A percentile compares a stretch with the other conserved stretches of the same genome.
Evolutionary conservation across 1,284 basidiomycete genomes (phyloP).

Genomic region (Irpex sp.): DNA sequence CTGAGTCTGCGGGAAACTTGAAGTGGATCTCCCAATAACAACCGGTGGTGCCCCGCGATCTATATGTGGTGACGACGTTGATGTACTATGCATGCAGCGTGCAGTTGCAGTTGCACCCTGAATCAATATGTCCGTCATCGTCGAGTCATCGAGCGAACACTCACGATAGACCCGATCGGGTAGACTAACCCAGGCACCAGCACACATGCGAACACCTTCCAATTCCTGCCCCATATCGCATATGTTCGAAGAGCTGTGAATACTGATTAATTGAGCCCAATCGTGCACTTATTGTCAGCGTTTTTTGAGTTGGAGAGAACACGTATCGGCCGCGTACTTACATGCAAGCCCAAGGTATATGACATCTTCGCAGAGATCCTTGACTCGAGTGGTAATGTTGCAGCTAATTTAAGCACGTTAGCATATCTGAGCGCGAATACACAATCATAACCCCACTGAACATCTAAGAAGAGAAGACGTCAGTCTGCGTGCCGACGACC

Average conservation of each 20-base stretch:
- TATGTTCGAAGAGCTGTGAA: not conserved
- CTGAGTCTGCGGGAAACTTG: too few species aligned
- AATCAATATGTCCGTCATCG: too few species aligned
- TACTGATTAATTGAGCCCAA: not conserved
- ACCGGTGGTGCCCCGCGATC: too few species aligned
- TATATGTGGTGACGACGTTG: too few species aligned
- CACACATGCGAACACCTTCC: not conserved
- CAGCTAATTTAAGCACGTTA: not conserved
- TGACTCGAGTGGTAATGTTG: not conserved
- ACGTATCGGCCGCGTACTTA: not conserved
- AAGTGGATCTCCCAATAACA: too few species aligned
- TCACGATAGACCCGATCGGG: not conserved
- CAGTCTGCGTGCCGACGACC: not conserved
- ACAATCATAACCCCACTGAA: not conserved
- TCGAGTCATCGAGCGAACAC: not conserved
- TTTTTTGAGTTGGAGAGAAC: not conserved
- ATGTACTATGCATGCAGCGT: too few species aligned
- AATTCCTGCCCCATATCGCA: not conserved
- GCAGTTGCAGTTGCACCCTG: too few species aligned
- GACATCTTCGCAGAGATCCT: not conserved
- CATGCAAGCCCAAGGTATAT: not conserved
- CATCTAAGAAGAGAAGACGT: not conserved
- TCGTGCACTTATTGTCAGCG: too few species aligned
- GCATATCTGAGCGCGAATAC: not conserved
- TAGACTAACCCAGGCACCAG: not conserved